Base-by-base conservation (phyloP, 345 rosid species). In the Gossypium ekmanianum region DNA sequence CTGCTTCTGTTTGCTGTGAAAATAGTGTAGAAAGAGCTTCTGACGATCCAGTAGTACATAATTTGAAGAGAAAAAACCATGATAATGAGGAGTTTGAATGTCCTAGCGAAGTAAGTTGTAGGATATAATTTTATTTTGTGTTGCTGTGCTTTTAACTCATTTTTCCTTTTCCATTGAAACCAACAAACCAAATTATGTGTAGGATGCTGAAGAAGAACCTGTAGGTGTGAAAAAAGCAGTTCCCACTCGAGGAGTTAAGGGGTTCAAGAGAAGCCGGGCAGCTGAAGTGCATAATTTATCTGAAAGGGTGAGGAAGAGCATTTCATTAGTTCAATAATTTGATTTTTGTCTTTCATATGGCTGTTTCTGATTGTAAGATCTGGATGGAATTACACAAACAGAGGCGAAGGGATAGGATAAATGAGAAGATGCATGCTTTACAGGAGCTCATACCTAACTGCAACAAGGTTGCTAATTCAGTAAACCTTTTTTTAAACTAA, bases 391-490 rank as follows among this genome's bases (percentile, higher is more conserved):
- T 79, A 52, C 71, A 67, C 76, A 43, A 84, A 76, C 87, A 92
- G 97, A 91, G 84, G 85, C 88, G 97, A 79, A 86, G 98, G 74
- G 98, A 94, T 81, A 86, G 97, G 79, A 92, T 94, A 62, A 94
- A 94, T 52, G 97, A 89, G 84, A 94, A 94, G 88, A 92, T 94
- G 97, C 94, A 91, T 62, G 94, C 92, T 0, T 80, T 94, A 54
- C 98, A 94, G 84, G 98, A 92, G 86, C 97, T 92, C 73, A 89
- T 92, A 71, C 98, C 98, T 41, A 92, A 94, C 85, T 88, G 97
- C 88, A 89, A 88, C 71, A 92, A 92, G 91, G 98, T 94, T 66
- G 68, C 62, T 29, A 51, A 51, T 47, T 41, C 13, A 0, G 44
- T 20, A 26, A 61, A 61, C 26, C 14, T 2, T 22, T 2, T 65